These are phyloP conservation scores for Solanum commersonii DNA, from an alignment of 257 asterid genomes.

Conservation along the genomic window DNA sequence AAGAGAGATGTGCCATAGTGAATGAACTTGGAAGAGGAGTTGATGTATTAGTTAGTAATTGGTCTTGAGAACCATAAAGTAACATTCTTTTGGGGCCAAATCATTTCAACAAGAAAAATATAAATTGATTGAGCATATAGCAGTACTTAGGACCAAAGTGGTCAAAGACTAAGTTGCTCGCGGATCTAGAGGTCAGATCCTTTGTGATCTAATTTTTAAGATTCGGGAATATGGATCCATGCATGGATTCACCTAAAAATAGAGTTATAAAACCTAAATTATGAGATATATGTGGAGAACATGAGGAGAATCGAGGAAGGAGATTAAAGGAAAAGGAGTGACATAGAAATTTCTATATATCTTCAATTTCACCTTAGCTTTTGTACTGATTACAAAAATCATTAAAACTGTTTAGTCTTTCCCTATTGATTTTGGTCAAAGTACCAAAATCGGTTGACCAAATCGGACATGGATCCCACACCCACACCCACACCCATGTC, in stretches of 20 bases:
- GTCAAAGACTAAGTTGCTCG: not conserved
- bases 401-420: too few relatives aligned
- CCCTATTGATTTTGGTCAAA: too few relatives aligned
- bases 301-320: not conserved
- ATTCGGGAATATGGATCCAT: not conserved
- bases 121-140: not conserved
- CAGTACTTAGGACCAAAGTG: not conserved
- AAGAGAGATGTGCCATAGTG: not conserved
- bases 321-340: not conserved
- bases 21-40: not conserved
- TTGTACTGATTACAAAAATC: too few relatives aligned
- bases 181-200: not conserved
- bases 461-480: too few relatives aligned
- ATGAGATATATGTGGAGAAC: not conserved
- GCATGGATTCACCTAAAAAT: not conserved
- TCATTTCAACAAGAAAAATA: not conserved
- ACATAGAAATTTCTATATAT: not conserved
- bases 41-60: not conserved
- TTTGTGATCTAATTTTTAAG: not conserved
- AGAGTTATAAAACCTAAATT: not conserved
- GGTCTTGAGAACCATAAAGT: not conserved
- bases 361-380: not conserved
- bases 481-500: too few relatives aligned
- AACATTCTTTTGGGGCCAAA: not conserved
- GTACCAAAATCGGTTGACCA: too few relatives aligned